These are phyloP conservation scores for Calonectria leucothoes DNA, from an alignment of 2,329 filamentous ascomycete species.

Conservation along the genomic window DNA sequence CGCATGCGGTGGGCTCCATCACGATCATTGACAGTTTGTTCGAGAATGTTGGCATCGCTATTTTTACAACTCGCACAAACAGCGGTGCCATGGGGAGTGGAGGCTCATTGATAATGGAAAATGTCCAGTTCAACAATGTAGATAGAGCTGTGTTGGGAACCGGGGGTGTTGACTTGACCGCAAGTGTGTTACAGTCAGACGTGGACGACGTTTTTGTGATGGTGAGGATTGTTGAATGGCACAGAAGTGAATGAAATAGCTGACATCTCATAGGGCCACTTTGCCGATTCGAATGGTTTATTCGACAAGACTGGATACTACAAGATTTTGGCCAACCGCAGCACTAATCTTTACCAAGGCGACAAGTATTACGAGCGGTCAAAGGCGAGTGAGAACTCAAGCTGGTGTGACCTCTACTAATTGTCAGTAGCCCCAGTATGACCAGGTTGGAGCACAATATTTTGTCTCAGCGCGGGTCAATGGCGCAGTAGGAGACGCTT, in stretches of 20 bases:
- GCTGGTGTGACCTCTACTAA: not conserved
- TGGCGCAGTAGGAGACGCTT: slow-evolving; percentile 71
- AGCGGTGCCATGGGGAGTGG: slow-evolving; percentile 48
- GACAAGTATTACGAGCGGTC: slow-evolving; percentile 75
- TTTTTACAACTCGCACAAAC: slow-evolving; percentile 68
- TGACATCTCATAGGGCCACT: slow-evolving; percentile 39
- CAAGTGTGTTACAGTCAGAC: slow-evolving; percentile 17
- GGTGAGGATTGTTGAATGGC: slow-evolving; percentile 24
- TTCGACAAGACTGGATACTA: slow-evolving; percentile 39
- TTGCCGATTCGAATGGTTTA: slow-evolving; percentile 33
- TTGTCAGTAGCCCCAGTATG: slow-evolving; percentile 71
- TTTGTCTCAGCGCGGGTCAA: slow-evolving; percentile 75
- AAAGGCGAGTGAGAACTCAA: slow-evolving; percentile 53
- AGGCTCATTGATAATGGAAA: slow-evolving; percentile 61
- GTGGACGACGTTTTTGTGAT: slow-evolving; percentile 39
- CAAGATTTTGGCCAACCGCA: slow-evolving; percentile 28
- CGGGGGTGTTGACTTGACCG: slow-evolving; percentile 31
- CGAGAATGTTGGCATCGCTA: slow-evolving; percentile 72
- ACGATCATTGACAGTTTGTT: slow-evolving; percentile 81
- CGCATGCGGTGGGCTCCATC: slow-evolving; percentile 75
- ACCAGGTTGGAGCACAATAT: slow-evolving; percentile 63
- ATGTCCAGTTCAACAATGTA: slow-evolving; percentile 54
- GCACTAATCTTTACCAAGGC: slow-evolving; percentile 61
- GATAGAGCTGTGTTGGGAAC: slow-evolving; percentile 43
- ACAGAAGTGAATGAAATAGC: not conserved